A percentile compares a stretch with the other conserved stretches of the same genome.
Conservation (phyloP, 768 basidiomycete genomes). For the Mycena olivaceomarginata region DNA sequence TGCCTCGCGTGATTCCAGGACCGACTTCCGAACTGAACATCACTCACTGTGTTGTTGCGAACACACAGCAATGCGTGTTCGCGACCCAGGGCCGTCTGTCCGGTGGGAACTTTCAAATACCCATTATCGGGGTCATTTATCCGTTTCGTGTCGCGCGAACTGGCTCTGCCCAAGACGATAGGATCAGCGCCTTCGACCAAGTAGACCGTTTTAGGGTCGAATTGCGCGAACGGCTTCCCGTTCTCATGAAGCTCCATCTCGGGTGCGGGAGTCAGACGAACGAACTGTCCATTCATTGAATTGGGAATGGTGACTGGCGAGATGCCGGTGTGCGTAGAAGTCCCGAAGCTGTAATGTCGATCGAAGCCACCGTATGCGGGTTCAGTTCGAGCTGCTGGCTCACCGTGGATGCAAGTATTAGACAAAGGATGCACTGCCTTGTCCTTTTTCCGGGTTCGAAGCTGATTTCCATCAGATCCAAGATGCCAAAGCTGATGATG, state of each 20-base stretch:
- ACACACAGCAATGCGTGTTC: constrained; percentile 40
- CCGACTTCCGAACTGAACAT: neutral
- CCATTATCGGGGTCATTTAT: constrained; percentile 40
- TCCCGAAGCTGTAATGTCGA: too few species aligned
- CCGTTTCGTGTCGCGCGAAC: constrained; percentile 13
- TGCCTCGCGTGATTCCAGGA: neutral
- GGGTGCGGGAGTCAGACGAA: constrained; percentile 38
- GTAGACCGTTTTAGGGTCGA: constrained; percentile 40
- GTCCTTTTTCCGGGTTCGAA: too few species aligned
- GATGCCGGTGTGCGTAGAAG: too few species aligned
- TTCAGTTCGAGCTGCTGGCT: too few species aligned
- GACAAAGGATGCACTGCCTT: too few species aligned
- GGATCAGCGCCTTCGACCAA: constrained; percentile 38
- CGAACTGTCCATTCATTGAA: constrained; percentile 34
- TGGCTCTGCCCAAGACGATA: constrained; percentile 33
- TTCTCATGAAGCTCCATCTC: constrained; percentile 1
- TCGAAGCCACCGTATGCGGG: too few species aligned
- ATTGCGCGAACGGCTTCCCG: constrained; percentile 32
- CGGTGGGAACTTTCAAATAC: constrained; percentile 38
- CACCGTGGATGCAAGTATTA: too few species aligned
- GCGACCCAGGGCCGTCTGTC: constrained; percentile 38
- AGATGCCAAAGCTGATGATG: too few species aligned
- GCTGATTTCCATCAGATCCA: too few species aligned
- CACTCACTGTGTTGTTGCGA: constrained; percentile 32
- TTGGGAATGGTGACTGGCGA: too few species aligned